A percentile compares a stretch with the other conserved stretches of the same genome.
phyloP scores from a whole-genome alignment of 495 filamentous ascomycete species.

The Neurospora discreta region DNA sequence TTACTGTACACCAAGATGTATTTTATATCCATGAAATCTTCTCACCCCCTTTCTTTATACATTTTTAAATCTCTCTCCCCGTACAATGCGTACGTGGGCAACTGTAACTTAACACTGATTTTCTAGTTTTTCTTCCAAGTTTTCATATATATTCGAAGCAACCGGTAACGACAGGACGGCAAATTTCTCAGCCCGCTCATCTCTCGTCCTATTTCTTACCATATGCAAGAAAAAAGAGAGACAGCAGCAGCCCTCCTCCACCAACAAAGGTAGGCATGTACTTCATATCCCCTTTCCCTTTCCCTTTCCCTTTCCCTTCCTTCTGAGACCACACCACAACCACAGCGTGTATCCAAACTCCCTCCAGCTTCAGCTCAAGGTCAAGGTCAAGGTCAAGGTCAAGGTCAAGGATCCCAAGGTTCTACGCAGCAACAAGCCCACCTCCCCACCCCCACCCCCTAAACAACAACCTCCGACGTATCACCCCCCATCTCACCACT shows the following conservation, averaged over 20 bases:
- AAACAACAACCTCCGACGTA: constrained; percentile 18
- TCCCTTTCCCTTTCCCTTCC: too few species aligned
- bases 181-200: neutral
- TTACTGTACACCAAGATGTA: neutral
- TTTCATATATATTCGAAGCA: neutral
- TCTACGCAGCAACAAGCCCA: neutral
- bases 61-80: too few species aligned
- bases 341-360: too few species aligned
- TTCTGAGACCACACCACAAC: too few species aligned
- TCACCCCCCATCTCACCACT: constrained; percentile 45
- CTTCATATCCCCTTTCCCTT: neutral
- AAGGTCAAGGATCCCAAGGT: neutral
- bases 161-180: neutral
- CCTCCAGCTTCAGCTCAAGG: too few species aligned
- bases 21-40: neutral
- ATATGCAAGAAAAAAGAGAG: neutral
- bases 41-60: neutral
- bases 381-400: too few species aligned
- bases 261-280: neutral
- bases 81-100: neutral
- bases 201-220: neutral
- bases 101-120: neutral
- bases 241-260: neutral
- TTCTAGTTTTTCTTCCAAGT: neutral
- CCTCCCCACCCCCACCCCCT: neutral